Percentiles rank a stretch among this genome's conserved stretches.
phyloP scores from a whole-genome alignment of 2,329 filamentous ascomycete genomes.

The Calonectria pseudoturangicola region DNA sequence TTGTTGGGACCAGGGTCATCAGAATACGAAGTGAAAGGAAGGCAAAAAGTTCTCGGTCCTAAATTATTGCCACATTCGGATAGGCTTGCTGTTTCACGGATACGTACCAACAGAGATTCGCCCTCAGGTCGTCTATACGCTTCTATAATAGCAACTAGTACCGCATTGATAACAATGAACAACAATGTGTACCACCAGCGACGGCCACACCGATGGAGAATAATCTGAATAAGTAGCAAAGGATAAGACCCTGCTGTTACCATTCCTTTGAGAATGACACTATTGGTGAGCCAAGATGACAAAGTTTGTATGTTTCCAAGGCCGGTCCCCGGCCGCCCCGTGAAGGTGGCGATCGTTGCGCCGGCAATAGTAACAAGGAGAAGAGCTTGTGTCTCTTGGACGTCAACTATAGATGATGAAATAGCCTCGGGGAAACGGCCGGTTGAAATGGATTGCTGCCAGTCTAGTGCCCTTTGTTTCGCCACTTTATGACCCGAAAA shows the following conservation, averaged over 20 bases:
- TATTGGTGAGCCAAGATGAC: slow-evolving; percentile 8
- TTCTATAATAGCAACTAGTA: background rate
- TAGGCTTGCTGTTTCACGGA: background rate
- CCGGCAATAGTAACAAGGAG: slow-evolving; percentile 8
- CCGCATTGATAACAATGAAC: background rate
- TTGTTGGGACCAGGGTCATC: background rate
- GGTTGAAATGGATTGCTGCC: background rate
- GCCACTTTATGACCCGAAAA: background rate
- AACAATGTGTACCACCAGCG: slow-evolving; percentile 17
- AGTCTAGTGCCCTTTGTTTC: background rate
- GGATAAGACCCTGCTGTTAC: slow-evolving; percentile 6
- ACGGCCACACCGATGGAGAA: background rate
- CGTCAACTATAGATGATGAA: background rate
- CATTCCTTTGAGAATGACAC: slow-evolving; percentile 15
- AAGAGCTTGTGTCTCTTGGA: slow-evolving; percentile 3
- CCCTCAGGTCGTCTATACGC: background rate
- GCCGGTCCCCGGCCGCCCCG: background rate
- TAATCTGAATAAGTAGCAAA: slow-evolving; percentile 12
- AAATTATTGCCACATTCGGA: background rate
- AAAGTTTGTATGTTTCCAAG: slow-evolving; percentile 3
- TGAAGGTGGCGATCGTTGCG: background rate
- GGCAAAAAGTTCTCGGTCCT: slow-evolving; percentile 11
- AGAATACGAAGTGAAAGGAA: background rate
- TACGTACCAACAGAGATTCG: background rate
- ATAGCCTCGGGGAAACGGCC: slow-evolving; percentile 7